These are phyloP conservation scores for Entelexis sorbosivorans DNA, from an alignment of 1,139 yeast genomes.

Conservation along the genomic window DNA sequence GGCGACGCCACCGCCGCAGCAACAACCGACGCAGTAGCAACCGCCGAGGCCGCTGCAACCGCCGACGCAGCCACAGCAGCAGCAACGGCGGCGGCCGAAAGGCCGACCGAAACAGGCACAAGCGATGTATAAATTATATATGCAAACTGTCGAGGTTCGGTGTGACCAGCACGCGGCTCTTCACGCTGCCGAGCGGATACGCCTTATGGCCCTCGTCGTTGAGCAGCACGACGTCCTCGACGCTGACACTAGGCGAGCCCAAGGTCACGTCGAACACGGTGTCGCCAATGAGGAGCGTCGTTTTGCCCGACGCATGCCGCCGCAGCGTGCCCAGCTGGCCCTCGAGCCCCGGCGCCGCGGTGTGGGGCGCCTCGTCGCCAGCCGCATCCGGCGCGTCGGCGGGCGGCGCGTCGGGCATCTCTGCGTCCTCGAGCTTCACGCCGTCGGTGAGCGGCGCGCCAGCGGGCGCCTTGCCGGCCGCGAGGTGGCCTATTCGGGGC, in stretches of 20 bases:
- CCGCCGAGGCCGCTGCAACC: no score
- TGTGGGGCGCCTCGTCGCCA: neutral
- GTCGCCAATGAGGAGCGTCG: slow-evolving; percentile 20
- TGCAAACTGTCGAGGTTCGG: slow-evolving; percentile 20
- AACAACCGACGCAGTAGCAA: no score
- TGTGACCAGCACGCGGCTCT: slow-evolving; percentile 17
- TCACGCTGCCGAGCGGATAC: slow-evolving; percentile 17
- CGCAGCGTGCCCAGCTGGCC: slow-evolving; percentile 23
- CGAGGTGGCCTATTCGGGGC: slow-evolving; percentile 17
- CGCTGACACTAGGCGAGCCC: slow-evolving; percentile 16
- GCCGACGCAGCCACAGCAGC: neutral
- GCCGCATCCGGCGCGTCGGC: neutral
- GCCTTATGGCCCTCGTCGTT: slow-evolving; percentile 6
- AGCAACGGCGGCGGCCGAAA: no score
- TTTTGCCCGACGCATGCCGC: slow-evolving; percentile 22
- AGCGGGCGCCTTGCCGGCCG: slow-evolving; percentile 8
- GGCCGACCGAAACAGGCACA: neutral
- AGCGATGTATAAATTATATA: neutral
- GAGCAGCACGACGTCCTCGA: slow-evolving; percentile 19
- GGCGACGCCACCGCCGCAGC: no score
- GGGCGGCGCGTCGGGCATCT: slow-evolving; percentile 6
- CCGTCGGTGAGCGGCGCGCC: slow-evolving; percentile 5
- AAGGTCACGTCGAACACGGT: slow-evolving; percentile 14
- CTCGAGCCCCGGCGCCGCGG: neutral
- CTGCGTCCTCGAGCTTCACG: slow-evolving; percentile 9